These are phyloP conservation scores for Phaeoacremonium minimum DNA, from an alignment of 2,329 filamentous ascomycete genomes.

Conservation along the genomic window DNA sequence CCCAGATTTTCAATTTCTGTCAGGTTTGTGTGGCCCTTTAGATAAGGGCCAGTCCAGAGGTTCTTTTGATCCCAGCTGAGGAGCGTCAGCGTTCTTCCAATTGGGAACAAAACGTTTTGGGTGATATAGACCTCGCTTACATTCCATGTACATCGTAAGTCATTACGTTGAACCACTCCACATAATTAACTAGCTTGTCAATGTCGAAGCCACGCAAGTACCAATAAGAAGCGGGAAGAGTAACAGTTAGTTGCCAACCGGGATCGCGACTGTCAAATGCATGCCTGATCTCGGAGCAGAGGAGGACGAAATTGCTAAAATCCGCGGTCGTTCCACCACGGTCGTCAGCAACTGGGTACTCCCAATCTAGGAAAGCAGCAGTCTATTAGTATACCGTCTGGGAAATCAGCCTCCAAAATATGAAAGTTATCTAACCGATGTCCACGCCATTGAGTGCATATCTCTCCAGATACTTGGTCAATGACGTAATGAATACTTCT, in stretches of 20 bases:
- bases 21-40: constrained; percentile 1
- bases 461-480: constrained; percentile 12
- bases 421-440: neutral
- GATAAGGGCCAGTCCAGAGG: neutral
- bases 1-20: neutral
- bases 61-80: neutral
- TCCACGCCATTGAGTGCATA: constrained; percentile 17
- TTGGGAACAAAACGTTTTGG: neutral
- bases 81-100: neutral
- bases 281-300: constrained; percentile 37
- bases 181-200: neutral
- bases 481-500: constrained; percentile 10
- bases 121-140: neutral
- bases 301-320: constrained; percentile 8
- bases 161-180: constrained; percentile 2
- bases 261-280: neutral
- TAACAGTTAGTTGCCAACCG: constrained; percentile 14
- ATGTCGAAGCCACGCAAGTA: constrained; percentile 21
- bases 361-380: constrained; percentile 19
- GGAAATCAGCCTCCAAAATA: too few species aligned
- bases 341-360: constrained; percentile 16
- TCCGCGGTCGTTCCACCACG: constrained; percentile 12
- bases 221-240: constrained; percentile 20
- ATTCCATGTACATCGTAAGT: constrained; percentile 1
- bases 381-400: too few species aligned